A percentile compares a stretch with the other conserved stretches of the same genome.
Evolutionary conservation across 2,329 filamentous ascomycete species (phyloP).

Genomic region (Monosporascus sp.): DNA sequence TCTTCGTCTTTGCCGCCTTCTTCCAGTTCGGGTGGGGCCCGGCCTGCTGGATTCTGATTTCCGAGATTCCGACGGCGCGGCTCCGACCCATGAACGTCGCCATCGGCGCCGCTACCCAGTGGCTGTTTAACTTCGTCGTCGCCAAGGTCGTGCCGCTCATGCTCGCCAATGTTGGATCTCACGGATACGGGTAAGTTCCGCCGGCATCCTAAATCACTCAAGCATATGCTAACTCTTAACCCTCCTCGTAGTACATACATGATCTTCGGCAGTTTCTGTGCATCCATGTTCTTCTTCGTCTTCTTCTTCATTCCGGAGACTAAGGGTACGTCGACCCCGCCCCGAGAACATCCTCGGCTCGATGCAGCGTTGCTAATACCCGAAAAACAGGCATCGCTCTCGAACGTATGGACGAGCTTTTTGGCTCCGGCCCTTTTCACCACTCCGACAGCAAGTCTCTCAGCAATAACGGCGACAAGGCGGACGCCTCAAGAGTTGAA

Average conservation of each 20-base stretch:
- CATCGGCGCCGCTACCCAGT: constrained; percentile 56
- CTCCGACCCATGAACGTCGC: constrained; percentile 47
- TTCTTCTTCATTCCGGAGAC: constrained; percentile 49
- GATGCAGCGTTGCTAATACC: no score
- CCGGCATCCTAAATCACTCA: background rate
- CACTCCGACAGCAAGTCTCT: constrained; percentile 9
- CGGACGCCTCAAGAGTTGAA: constrained; percentile 14
- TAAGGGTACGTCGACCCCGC: constrained; percentile 19
- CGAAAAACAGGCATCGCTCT: constrained; percentile 52
- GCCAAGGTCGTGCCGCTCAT: constrained; percentile 59
- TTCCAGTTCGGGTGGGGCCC: constrained; percentile 64
- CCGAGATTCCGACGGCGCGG: constrained; percentile 60
- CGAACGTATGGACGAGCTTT: constrained; percentile 55
- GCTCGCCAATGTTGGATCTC: constrained; percentile 42
- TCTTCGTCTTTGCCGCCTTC: constrained; percentile 63
- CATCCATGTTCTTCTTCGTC: constrained; percentile 55
- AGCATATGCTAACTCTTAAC: constrained; percentile 4
- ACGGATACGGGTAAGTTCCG: constrained; percentile 32
- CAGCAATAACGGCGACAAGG: constrained; percentile 10
- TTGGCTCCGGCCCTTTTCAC: constrained; percentile 38
- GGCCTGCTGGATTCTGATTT: constrained; percentile 59
- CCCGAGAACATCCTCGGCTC: background rate
- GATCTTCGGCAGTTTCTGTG: constrained; percentile 58
- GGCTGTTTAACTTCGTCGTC: constrained; percentile 62
- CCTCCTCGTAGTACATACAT: constrained; percentile 43